These are phyloP conservation scores for Colletotrichum limetticola DNA, from an alignment of 2,329 filamentous ascomycete genomes.

Conservation along the genomic window DNA sequence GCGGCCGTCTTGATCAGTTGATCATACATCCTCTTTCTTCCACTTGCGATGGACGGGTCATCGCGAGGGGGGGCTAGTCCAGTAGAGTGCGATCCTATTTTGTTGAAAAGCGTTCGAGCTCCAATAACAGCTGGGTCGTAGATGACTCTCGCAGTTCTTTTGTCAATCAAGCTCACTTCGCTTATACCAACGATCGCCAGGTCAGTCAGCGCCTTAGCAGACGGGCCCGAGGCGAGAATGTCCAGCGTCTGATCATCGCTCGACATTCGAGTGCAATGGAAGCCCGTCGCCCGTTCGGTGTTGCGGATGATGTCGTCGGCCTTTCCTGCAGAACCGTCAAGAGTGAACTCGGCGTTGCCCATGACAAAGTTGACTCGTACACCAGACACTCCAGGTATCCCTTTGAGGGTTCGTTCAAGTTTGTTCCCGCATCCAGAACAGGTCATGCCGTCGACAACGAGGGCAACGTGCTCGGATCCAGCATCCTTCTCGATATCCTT, in stretches of 20 bases:
- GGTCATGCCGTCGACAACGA: slow-evolving; percentile 49
- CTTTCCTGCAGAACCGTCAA: slow-evolving; percentile 40
- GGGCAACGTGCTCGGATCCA: slow-evolving; percentile 40
- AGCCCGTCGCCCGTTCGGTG: slow-evolving; percentile 43
- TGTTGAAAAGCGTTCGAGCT: slow-evolving; percentile 42
- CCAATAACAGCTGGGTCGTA: slow-evolving; percentile 49
- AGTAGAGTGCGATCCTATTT: slow-evolving; percentile 32
- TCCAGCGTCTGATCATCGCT: slow-evolving; percentile 44
- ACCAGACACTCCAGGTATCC: slow-evolving; percentile 42
- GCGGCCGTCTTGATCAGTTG: slow-evolving; percentile 45
- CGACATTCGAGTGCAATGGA: slow-evolving; percentile 41
- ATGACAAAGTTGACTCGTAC: slow-evolving; percentile 51
- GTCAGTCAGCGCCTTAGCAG: slow-evolving; percentile 38
- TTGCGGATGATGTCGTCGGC: slow-evolving; percentile 42
- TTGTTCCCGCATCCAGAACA: slow-evolving; percentile 51
- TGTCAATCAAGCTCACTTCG: slow-evolving; percentile 41
- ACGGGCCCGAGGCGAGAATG: slow-evolving; percentile 37
- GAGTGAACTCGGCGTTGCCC: slow-evolving; percentile 47
- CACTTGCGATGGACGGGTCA: slow-evolving; percentile 45
- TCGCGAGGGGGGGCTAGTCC: slow-evolving; percentile 45
- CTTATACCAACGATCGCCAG: slow-evolving; percentile 40
- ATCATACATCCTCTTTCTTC: slow-evolving; percentile 44
- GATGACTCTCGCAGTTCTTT: slow-evolving; percentile 43
- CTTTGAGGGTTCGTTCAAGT: slow-evolving; percentile 42
- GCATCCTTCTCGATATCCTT: slow-evolving; percentile 42